These are phyloP conservation scores for Hirschfeldia incana DNA, from an alignment of 345 rosid genomes.

Conservation along the genomic window DNA sequence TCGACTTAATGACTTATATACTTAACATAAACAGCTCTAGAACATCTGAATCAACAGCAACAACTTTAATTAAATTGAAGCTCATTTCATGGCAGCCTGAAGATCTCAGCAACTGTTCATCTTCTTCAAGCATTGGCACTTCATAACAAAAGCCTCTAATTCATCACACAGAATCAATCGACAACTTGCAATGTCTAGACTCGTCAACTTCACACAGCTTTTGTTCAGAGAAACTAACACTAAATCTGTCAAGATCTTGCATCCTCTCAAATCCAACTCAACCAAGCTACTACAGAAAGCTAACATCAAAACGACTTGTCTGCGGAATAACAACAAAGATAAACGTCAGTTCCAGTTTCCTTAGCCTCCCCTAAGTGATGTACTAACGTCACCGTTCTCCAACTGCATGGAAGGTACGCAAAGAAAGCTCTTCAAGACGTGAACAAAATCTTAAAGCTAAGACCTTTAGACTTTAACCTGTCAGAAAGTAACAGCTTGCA, in stretches of 20 bases:
- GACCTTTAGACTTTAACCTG: slow-evolving; percentile 65
- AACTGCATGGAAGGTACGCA: slow-evolving; percentile 67
- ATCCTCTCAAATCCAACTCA: slow-evolving; percentile 68
- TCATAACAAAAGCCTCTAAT: slow-evolving; percentile 52
- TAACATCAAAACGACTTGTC: slow-evolving; percentile 66
- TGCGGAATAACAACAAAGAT: slow-evolving; percentile 64
- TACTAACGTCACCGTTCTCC: slow-evolving; percentile 70
- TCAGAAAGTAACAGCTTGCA: slow-evolving; percentile 71
- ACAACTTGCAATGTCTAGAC: slow-evolving; percentile 56
- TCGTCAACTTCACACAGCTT: slow-evolving; percentile 53
- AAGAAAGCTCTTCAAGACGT: slow-evolving; percentile 57
- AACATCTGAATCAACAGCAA: slow-evolving; percentile 7
- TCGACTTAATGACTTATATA: neutral
- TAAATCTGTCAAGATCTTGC: slow-evolving; percentile 49
- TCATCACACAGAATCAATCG: slow-evolving; percentile 47
- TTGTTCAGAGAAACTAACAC: slow-evolving; percentile 49
- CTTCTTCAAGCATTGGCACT: slow-evolving; percentile 46
- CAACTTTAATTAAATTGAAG: slow-evolving; percentile 51
- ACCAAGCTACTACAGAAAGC: slow-evolving; percentile 56
- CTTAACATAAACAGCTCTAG: neutral
- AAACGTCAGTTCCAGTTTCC: slow-evolving; percentile 58
- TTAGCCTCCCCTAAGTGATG: slow-evolving; percentile 57
- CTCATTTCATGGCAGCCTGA: slow-evolving; percentile 45
- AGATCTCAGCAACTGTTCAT: slow-evolving; percentile 62
- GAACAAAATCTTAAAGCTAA: slow-evolving; percentile 53